These are phyloP conservation scores for Pneumocystis oryctolagi DNA, from an alignment of 1,139 yeast species.

Conservation along the genomic window DNA sequence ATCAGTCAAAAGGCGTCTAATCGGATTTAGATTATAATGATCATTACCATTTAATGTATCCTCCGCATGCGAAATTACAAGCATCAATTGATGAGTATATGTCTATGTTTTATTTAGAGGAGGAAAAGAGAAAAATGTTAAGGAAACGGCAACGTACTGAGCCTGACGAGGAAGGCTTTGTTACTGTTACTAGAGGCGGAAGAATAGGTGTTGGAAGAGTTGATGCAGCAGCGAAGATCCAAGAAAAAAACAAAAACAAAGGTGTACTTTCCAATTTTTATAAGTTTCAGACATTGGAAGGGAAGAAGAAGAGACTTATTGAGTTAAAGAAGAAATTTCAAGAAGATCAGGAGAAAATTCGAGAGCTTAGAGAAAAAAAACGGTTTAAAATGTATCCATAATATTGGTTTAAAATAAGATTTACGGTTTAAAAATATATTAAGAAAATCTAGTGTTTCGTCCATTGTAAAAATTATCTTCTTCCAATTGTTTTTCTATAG, in stretches of 20 bases:
- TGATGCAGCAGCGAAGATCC: conserved; percentile 18
- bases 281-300: conserved; percentile 87
- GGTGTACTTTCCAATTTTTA: conserved; percentile 86
- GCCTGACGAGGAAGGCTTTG: conserved; percentile 19
- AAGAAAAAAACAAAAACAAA: conserved; percentile 44
- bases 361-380: conserved; percentile 61
- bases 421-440: not conserved
- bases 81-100: conserved; percentile 43
- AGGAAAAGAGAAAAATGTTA: conserved; percentile 47
- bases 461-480: not conserved
- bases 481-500: not conserved
- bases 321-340: conserved; percentile 69
- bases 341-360: conserved; percentile 76
- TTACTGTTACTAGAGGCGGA: conserved; percentile 17
- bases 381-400: conserved; percentile 66
- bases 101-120: conserved; percentile 55
- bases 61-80: conserved; percentile 35
- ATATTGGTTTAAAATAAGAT: not conserved
- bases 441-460: not conserved
- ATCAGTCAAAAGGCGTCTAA: not conserved
- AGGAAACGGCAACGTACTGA: conserved; percentile 26
- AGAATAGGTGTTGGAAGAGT: conserved; percentile 30
- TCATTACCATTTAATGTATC: conserved; percentile 16
- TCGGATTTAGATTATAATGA: conserved; percentile 3
- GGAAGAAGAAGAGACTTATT: conserved; percentile 84